Conservation (phyloP, 805 yeast species). For the Priceomyces castillae region DNA sequence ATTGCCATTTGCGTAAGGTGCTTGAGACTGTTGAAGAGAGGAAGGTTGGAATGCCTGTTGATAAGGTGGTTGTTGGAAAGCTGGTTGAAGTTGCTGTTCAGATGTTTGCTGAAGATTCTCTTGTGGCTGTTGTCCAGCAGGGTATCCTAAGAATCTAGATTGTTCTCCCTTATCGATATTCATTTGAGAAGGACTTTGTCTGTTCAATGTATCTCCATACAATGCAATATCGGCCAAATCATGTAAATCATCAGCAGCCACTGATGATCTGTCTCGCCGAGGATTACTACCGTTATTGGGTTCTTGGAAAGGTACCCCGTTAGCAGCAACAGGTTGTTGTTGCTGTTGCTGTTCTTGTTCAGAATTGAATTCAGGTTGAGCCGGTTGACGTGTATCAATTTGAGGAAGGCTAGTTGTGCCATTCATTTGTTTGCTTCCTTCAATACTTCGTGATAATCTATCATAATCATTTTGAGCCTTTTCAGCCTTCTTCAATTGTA, state of each 20-base stretch:
- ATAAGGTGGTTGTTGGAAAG: slow-evolving; percentile 2
- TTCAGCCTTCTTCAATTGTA: not conserved
- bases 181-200: slow-evolving; percentile 15
- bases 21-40: not conserved
- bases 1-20: slow-evolving; percentile 1
- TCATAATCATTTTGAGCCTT: not conserved
- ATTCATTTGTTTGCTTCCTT: not conserved
- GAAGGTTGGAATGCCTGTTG: not conserved
- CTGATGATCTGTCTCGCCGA: slow-evolving; percentile 14
- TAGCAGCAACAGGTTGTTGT: not conserved
- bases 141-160: not conserved
- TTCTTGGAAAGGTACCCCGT: not conserved
- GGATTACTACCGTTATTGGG: not conserved
- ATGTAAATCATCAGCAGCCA: slow-evolving; percentile 25
- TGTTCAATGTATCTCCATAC: slow-evolving; percentile 35
- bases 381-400: not conserved
- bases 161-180: not conserved
- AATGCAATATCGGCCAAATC: slow-evolving; percentile 37
- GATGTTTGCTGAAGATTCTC: not conserved
- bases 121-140: not conserved
- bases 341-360: too few relatives aligned
- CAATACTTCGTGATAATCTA: not conserved
- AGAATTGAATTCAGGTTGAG: too few relatives aligned
- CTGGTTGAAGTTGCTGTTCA: not conserved
- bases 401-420: not conserved